Evolutionary conservation across 2,329 filamentous ascomycete species (phyloP).

Genomic region (Xylariaceae sp.): DNA sequence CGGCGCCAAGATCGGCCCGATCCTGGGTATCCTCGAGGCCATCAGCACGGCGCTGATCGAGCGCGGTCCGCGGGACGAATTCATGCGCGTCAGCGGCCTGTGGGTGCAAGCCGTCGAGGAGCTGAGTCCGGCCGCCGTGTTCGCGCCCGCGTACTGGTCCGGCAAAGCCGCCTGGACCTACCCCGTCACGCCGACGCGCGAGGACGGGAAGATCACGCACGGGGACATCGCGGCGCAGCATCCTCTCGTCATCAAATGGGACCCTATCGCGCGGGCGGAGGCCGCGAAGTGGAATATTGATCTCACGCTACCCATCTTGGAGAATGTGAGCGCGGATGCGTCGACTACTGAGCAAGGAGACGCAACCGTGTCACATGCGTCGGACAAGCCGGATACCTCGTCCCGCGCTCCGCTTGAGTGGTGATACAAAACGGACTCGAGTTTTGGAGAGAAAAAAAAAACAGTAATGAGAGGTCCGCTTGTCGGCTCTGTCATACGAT

Average conservation of each 20-base stretch:
- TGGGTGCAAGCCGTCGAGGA: slow-evolving; percentile 51
- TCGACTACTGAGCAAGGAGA: background rate
- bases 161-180: slow-evolving; percentile 68
- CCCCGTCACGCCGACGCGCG: slow-evolving; percentile 38
- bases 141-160: slow-evolving; percentile 61
- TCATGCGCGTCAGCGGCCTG: slow-evolving; percentile 31
- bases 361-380: background rate
- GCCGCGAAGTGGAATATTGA: slow-evolving; percentile 35
- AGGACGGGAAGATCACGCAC: slow-evolving; percentile 39
- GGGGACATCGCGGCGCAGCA: slow-evolving; percentile 61
- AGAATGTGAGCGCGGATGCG: background rate
- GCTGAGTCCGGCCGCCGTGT: slow-evolving; percentile 57
- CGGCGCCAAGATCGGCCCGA: slow-evolving; percentile 65
- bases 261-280: slow-evolving; percentile 37
- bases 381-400: background rate
- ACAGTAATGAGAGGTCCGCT: too few relatives aligned
- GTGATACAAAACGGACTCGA: background rate
- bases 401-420: slow-evolving; percentile 10
- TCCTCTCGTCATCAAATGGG: slow-evolving; percentile 62
- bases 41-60: slow-evolving; percentile 47
- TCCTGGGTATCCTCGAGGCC: slow-evolving; percentile 74
- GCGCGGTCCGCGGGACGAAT: slow-evolving; percentile 23
- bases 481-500: too few relatives aligned
- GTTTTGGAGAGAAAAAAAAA: background rate
- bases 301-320: slow-evolving; percentile 14